Base-by-base conservation (phyloP, 495 filamentous ascomycete species). In the Penicillium ucsense region DNA sequence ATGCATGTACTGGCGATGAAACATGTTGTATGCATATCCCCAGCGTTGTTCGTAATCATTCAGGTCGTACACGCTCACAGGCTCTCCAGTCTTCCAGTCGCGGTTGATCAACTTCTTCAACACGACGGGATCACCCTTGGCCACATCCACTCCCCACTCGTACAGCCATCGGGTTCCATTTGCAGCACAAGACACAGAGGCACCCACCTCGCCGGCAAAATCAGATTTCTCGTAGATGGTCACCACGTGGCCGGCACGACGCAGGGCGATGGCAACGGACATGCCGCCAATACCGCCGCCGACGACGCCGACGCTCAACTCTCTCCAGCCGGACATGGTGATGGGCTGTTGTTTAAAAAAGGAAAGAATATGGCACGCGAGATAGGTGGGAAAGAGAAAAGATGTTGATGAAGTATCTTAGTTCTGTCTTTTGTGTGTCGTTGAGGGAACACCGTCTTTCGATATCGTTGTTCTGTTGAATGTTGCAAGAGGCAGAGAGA, bases 221-320 rank as follows among this genome's bases (percentile, higher is more conserved):
- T 73, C 67, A 4, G 62, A 55, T 30, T 57, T 62, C 38, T 73
- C 69, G 45, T 73, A 69, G 41, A 69, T 71, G 9, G 66, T 73
- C 9, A 86, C 82, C 4, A 64, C 53, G 55, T 85, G 82, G 34
- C 83, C 83, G n/a, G 81, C 74, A 28, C 84, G 75, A 8, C 73
- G 71, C 29, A 80, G 67, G 7, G 82, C 68, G 50, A 86, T 83
- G 1, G 81, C 80, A 3, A 76, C 75, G 7, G 76, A 76, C 40
- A 89, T 68, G 5, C 84, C 84, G n/a, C 80, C 80, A 32, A 88
- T 77, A 11, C 84, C 84, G 6, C 81, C 84, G 11, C 84, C 84
- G 20, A 84, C 67, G 3, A 88, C 70, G 31, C 78, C 70, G 43
- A 82, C 61, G 31, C 68, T 65, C 7, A 79, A 55, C 29, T 40